phyloP scores from a whole-genome alignment of 345 rosid species.

The Corchorus capsularis region DNA sequence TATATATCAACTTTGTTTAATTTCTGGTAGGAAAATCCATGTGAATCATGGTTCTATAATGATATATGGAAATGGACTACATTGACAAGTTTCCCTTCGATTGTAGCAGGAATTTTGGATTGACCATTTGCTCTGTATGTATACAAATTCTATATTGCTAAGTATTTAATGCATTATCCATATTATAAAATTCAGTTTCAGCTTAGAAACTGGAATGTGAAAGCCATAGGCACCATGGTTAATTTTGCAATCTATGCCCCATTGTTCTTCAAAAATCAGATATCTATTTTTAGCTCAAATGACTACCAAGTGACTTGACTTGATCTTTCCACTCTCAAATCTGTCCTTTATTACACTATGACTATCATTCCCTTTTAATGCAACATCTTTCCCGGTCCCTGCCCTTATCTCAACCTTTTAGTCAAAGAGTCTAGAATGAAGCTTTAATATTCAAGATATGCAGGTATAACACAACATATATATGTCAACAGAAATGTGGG shows the following conservation, averaged over 20 bases:
- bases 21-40: background rate
- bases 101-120: background rate
- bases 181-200: too few species aligned
- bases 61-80: background rate
- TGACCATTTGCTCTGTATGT: background rate
- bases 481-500: background rate
- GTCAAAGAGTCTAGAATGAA: background rate
- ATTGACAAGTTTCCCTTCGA: background rate
- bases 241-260: background rate
- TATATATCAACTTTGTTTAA: background rate
- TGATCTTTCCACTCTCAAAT: background rate
- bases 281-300: background rate
- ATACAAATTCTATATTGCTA: too few species aligned
- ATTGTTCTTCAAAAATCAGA: background rate
- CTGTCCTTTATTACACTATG: background rate
- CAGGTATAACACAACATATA: background rate
- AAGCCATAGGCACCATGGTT: too few species aligned
- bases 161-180: too few species aligned
- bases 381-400: background rate
- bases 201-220: too few species aligned
- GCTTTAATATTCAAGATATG: background rate
- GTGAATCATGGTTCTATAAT: background rate
- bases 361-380: too few species aligned
- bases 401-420: background rate
- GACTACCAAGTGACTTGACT: background rate